Percentiles rank a stretch among this genome's conserved stretches.
Conservation (phyloP, 495 filamentous ascomycete species). For the Penicillium psychrofluorescens region DNA sequence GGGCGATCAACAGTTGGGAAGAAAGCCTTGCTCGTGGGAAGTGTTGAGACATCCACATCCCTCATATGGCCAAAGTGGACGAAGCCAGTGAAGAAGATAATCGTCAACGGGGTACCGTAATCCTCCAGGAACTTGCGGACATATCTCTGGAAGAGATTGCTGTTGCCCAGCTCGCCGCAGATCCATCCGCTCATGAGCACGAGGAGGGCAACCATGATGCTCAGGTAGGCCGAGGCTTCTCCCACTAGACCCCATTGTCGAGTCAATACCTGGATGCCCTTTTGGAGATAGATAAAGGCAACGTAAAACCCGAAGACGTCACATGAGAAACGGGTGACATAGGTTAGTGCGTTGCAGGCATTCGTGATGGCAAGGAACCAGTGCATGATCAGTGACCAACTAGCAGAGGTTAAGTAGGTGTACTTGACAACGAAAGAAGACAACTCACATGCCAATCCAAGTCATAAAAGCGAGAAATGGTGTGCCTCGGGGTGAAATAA, state of each 20-base stretch:
- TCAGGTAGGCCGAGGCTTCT: conserved; percentile 64
- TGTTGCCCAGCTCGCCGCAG: conserved; percentile 61
- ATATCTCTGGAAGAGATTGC: conserved; percentile 61
- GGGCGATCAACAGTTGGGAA: conserved; percentile 68
- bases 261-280: conserved; percentile 72
- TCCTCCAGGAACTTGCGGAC: conserved; percentile 75
- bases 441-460: conserved; percentile 66
- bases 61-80: conserved; percentile 76
- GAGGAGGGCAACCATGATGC: conserved; percentile 63
- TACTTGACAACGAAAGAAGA: neutral
- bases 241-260: conserved; percentile 47
- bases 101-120: conserved; percentile 74
- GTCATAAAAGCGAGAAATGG: conserved; percentile 80
- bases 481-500: conserved; percentile 59
- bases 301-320: conserved; percentile 89
- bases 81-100: conserved; percentile 85
- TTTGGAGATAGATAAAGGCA: conserved; percentile 79
- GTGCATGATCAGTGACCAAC: conserved; percentile 75
- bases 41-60: conserved; percentile 51
- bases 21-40: conserved; percentile 73
- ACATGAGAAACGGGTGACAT: conserved; percentile 78
- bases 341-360: conserved; percentile 69
- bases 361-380: conserved; percentile 74
- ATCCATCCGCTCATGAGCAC: conserved; percentile 66
- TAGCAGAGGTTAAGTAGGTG: conserved; percentile 16